Evolutionary conservation across 2,329 filamentous ascomycete species (phyloP), one percentile per base, ranked within the genome.

Genomic region (Malbranchea zuffiana): DNA sequence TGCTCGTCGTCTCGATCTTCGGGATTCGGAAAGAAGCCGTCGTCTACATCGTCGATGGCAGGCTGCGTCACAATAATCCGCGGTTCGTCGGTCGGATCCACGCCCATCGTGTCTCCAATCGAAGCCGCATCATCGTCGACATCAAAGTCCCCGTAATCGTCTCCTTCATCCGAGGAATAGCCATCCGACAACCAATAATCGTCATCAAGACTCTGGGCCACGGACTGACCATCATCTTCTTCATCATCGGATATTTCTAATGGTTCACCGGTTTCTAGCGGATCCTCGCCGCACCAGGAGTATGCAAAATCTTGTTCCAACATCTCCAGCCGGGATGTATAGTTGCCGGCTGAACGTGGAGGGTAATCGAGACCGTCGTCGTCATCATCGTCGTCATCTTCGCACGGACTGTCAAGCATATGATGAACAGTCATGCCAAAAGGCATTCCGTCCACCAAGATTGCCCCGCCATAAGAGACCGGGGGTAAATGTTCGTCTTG

Each of bases 381-480:
- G 1, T 57, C 54, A 10, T 56, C 57, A 18, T 53, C 54, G 3
- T 66, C 62, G 24, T 73, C 69, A 28, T 72, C 69, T 29, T 72
- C 68, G 40, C 71, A 72, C 7, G 72, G 65, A 8, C 65, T 62
- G 50, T 95, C 88, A 2, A 96, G 74, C 77, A 96, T 88, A 57
- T 96, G 88, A 52, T 96, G 88, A 0, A 96, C 88, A 15, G 85
- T 95, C 83, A 96, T 90, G 8, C 88, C 88, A 51, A 86, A 90
- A 0, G 83, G 75, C 55, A 81, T 78, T 38, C 82, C 77, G 52
- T 96, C 86, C 1, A 96, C 76, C 20, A 90, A 65, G 26, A 96
- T 76, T 3, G 94, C 71, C 6, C 88, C 88, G 8, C 88, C 88
- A 47, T 93, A 86, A 20, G 85, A 92, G 3, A 93, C 88, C 2